Percentiles rank a stretch among this genome's conserved stretches.
These are phyloP conservation scores for Aspergillus calidoustus DNA, from an alignment of 2,329 filamentous ascomycete genomes.

Conservation along the genomic window DNA sequence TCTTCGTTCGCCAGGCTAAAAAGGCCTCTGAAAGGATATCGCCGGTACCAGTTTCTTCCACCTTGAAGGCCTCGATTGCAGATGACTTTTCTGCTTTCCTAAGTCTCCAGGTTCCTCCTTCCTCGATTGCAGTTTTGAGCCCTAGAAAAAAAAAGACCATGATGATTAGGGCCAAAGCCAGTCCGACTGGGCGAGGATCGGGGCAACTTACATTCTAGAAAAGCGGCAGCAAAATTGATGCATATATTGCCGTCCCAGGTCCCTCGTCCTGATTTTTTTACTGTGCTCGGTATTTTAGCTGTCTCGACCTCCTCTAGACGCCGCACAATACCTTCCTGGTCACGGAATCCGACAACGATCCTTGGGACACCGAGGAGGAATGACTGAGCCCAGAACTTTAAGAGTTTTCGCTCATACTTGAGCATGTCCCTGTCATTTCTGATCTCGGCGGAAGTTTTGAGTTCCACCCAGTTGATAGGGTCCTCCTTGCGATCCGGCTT, in stretches of 20 bases:
- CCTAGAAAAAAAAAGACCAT: conserved; percentile 51
- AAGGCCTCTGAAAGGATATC: conserved; percentile 78
- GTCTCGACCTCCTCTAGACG: conserved; percentile 80
- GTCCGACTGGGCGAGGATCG: background rate
- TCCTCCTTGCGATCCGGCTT: conserved; percentile 69
- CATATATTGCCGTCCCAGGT: conserved; percentile 93
- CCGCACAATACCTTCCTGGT: conserved; percentile 70
- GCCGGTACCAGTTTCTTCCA: conserved; percentile 76
- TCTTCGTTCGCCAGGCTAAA: conserved; percentile 65
- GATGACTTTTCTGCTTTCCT: conserved; percentile 65
- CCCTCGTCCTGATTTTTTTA: conserved; percentile 66
- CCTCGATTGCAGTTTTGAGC: conserved; percentile 62
- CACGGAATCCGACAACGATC: conserved; percentile 88
- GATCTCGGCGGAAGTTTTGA: conserved; percentile 85
- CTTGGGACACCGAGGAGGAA: conserved; percentile 92
- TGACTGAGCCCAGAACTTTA: conserved; percentile 96
- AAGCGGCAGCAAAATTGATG: conserved; percentile 82
- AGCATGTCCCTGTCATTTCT: conserved; percentile 68
- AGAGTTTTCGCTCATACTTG: conserved; percentile 84
- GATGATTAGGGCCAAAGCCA: background rate
- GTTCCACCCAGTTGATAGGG: conserved; percentile 89
- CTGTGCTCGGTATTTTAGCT: conserved; percentile 74
- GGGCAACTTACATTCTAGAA: conserved; percentile 71
- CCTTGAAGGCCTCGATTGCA: conserved; percentile 72
- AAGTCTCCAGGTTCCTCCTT: conserved; percentile 82